Conservation (phyloP, 2,329 filamentous ascomycete species). For the Neoscytalidium dimidiatum region DNA sequence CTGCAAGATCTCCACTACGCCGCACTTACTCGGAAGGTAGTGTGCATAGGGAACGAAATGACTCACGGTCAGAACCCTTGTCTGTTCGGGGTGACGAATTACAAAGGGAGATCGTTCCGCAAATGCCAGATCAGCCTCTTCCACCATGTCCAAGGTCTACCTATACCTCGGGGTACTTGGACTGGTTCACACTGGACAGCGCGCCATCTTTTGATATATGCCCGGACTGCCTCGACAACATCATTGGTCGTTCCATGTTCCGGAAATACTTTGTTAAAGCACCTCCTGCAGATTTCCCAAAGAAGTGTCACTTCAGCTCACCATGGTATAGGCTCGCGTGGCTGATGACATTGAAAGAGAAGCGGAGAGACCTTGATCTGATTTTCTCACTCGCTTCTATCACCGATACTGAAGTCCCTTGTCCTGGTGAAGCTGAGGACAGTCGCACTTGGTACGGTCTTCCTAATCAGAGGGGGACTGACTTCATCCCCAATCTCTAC, state of each 20-base stretch:
- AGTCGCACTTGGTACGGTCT: slow-evolving; percentile 75
- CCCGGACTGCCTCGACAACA: slow-evolving; percentile 71
- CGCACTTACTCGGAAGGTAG: slow-evolving; percentile 13
- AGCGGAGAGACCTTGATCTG: slow-evolving; percentile 65
- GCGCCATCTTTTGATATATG: slow-evolving; percentile 78
- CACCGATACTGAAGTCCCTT: slow-evolving; percentile 54
- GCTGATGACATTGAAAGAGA: slow-evolving; percentile 74
- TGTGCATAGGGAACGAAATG: background rate
- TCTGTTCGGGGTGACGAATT: background rate
- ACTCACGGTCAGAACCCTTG: background rate
- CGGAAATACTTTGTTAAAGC: slow-evolving; percentile 66
- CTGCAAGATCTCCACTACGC: background rate
- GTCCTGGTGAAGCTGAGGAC: slow-evolving; percentile 60
- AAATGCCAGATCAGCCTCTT: slow-evolving; percentile 36
- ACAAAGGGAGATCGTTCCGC: background rate
- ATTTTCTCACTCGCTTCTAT: slow-evolving; percentile 70
- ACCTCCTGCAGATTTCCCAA: slow-evolving; percentile 57
- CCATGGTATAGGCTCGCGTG: slow-evolving; percentile 86
- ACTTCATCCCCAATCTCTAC: slow-evolving; percentile 68
- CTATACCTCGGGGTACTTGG: slow-evolving; percentile 64
- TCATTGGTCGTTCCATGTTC: slow-evolving; percentile 70
- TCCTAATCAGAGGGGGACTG: slow-evolving; percentile 65
- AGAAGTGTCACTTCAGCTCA: slow-evolving; percentile 77
- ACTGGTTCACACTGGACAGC: slow-evolving; percentile 79
- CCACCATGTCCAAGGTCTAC: slow-evolving; percentile 70